Percentiles rank a stretch among this genome's conserved stretches.
These are phyloP conservation scores for Rauvolfia tetraphylla DNA, from an alignment of 257 asterid species.

Conservation along the genomic window DNA sequence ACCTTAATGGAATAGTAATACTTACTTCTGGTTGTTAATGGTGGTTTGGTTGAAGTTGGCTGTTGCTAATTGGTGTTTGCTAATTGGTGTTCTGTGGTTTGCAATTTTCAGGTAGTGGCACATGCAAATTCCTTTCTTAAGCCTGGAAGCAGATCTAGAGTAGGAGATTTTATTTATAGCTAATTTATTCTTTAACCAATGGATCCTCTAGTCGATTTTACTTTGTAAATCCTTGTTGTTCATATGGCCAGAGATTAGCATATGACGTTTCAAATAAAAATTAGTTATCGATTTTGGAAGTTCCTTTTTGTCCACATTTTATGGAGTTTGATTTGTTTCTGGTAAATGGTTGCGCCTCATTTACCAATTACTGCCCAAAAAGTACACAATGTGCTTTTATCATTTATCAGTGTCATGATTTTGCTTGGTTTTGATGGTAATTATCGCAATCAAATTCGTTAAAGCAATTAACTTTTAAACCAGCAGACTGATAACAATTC, in stretches of 20 bases:
- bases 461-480: too few species aligned
- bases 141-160: background rate
- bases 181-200: background rate
- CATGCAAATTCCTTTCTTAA: conserved; percentile 40
- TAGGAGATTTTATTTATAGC: background rate
- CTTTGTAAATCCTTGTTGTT: conserved; percentile 3
- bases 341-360: too few species aligned
- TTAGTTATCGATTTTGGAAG: background rate
- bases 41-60: background rate
- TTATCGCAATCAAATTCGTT: too few species aligned
- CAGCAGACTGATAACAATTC: too few species aligned
- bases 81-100: background rate
- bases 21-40: too few species aligned
- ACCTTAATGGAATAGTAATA: too few species aligned
- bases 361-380: background rate
- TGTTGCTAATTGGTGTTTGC: background rate
- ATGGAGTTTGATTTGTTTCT: background rate
- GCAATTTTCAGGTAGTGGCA: conserved; percentile 47
- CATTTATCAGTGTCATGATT: too few species aligned
- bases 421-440: too few species aligned
- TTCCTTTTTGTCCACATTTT: background rate
- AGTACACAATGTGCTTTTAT: too few species aligned
- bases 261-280: background rate
- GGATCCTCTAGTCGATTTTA: background rate
- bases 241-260: background rate